These are phyloP conservation scores for Chaetomium strumarium DNA, from an alignment of 2,329 filamentous ascomycete genomes.

Conservation along the genomic window DNA sequence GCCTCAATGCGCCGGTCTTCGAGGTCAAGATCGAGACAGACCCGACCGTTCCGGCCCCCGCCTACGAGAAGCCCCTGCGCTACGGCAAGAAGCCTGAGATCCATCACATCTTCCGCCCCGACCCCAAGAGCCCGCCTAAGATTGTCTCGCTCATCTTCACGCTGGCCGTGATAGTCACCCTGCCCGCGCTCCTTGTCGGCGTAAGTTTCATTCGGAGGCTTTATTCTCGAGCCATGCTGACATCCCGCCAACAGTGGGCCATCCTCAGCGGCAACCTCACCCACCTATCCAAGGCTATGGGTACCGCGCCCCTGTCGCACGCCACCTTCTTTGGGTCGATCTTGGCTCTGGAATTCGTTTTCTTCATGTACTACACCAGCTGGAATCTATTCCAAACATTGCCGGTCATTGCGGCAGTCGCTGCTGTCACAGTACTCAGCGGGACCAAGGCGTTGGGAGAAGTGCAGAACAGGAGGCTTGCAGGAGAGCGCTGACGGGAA, in stretches of 20 bases:
- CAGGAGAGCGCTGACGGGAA: conserved; percentile 54
- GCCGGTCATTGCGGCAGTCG: conserved; percentile 63
- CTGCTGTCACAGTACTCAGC: conserved; percentile 71
- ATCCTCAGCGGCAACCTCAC: conserved; percentile 75
- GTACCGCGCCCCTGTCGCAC: conserved; percentile 74
- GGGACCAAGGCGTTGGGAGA: conserved; percentile 87
- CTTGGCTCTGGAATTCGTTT: conserved; percentile 79
- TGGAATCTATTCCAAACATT: conserved; percentile 92
- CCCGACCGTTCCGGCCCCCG: conserved; percentile 51
- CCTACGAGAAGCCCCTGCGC: conserved; percentile 64
- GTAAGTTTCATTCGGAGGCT: conserved; percentile 42
- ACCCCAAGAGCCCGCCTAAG: conserved; percentile 73
- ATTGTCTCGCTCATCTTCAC: conserved; percentile 75
- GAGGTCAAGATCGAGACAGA: conserved; percentile 63
- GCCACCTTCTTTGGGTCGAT: conserved; percentile 81
- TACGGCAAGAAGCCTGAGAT: conserved; percentile 84
- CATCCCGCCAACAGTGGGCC: conserved; percentile 56
- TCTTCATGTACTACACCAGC: conserved; percentile 87
- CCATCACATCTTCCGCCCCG: conserved; percentile 79
- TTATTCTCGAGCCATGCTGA: background rate
- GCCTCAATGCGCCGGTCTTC: conserved; percentile 66
- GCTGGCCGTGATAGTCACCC: conserved; percentile 62
- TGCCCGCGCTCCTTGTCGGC: conserved; percentile 66
- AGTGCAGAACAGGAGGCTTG: conserved; percentile 80
- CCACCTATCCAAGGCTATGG: conserved; percentile 70